Evolutionary conservation across 164 flowering plant species (phyloP).

Genomic region (Magnolia kwangsiensis): DNA sequence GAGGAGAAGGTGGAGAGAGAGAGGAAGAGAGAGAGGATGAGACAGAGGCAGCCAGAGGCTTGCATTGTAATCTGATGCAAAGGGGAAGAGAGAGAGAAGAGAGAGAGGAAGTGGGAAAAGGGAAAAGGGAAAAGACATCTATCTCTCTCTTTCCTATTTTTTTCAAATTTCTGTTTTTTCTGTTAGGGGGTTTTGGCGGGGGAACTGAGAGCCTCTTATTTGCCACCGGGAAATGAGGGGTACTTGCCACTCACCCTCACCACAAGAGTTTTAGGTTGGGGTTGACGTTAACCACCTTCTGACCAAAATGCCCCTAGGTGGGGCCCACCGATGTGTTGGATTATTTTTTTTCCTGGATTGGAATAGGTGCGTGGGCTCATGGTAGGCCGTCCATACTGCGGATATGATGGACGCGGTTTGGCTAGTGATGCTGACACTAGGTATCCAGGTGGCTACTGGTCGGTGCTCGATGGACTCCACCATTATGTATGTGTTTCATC

Average conservation of each 20-base stretch:
- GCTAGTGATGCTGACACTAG: no score
- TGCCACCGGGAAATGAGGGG: neutral
- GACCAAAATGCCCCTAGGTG: no score
- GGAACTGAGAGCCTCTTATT: neutral
- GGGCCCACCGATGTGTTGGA: no score
- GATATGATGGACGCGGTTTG: no score
- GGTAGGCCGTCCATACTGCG: no score
- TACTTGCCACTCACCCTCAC: neutral
- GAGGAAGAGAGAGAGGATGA: conserved; percentile 15
- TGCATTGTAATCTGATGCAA: neutral
- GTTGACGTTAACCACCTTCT: no score
- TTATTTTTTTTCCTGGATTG: no score
- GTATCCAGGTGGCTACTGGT: no score
- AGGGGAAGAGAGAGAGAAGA: neutral
- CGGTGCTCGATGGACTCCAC: no score
- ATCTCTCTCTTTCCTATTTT: neutral
- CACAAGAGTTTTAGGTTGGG: no score
- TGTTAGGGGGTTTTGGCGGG: neutral
- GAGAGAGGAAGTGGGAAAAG: neutral
- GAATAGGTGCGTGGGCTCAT: no score
- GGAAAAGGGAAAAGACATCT: neutral
- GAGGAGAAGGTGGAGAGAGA: conserved; percentile 14
- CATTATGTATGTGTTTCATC: no score
- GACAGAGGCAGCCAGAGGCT: conserved; percentile 5
- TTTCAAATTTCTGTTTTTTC: conserved; percentile 7